Conservation (phyloP, 2,329 filamentous ascomycete species). For the Botryotinia narcissicola region DNA sequence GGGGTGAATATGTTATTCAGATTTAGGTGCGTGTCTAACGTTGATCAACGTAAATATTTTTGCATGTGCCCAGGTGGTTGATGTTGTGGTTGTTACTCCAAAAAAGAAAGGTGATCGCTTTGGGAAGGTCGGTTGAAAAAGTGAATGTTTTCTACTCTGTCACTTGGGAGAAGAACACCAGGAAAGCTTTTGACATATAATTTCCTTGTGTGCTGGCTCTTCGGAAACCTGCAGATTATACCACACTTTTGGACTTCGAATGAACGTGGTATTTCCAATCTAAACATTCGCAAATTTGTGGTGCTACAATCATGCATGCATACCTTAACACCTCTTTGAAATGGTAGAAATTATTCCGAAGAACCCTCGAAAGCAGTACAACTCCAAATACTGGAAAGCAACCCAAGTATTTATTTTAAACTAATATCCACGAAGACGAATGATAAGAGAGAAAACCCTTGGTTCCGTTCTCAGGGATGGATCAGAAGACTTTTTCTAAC, state of each 20-base stretch:
- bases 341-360: not conserved
- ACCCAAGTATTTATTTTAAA: not conserved
- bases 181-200: not conserved
- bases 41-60: constrained; percentile 5
- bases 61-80: constrained; percentile 8
- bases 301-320: constrained; percentile 2
- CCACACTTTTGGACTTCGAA: not conserved
- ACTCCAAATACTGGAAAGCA: not conserved
- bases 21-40: not conserved
- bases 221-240: constrained; percentile 22
- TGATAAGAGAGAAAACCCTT: not conserved
- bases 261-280: constrained; percentile 12
- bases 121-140: not conserved
- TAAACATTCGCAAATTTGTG: constrained; percentile 11
- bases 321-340: not conserved
- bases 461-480: not conserved
- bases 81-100: not conserved
- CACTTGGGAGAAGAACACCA: not conserved
- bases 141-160: constrained; percentile 6
- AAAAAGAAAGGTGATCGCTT: not conserved
- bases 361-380: constrained; percentile 1
- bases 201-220: constrained; percentile 19
- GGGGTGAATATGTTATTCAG: not conserved
- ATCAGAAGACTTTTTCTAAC: constrained; percentile 12
- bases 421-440: constrained; percentile 7